Evolutionary conservation across 108 stramenopile species (phyloP).

Genomic region (Cyclotella baltica): DNA sequence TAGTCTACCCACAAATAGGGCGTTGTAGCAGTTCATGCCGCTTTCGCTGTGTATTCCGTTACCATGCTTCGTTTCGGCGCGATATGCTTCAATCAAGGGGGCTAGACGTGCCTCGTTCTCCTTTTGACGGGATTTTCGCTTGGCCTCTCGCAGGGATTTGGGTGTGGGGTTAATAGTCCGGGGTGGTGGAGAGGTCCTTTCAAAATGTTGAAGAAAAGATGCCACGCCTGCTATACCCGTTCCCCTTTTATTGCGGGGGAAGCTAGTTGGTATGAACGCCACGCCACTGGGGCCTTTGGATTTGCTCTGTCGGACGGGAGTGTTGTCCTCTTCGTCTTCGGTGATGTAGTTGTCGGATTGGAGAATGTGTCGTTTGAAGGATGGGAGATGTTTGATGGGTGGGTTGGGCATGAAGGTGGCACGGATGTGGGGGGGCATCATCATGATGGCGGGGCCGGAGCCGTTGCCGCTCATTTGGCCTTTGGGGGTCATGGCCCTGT

Average conservation of each 20-base stretch:
- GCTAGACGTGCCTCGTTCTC: conserved; percentile 50
- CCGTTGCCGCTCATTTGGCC: conserved; percentile 85
- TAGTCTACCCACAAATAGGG: conserved; percentile 93
- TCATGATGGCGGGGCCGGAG: conserved; percentile 86
- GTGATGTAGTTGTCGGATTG: conserved; percentile 44
- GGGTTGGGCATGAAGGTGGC: conserved; percentile 90
- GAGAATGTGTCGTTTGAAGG: conserved; percentile 43
- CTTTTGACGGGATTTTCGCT: conserved; percentile 20
- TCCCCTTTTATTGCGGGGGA: conserved; percentile 35
- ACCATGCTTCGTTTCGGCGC: conserved; percentile 65
- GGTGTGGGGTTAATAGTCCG: conserved; percentile 71
- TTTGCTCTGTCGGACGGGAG: background rate
- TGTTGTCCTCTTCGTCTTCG: conserved; percentile 46
- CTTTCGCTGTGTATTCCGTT: conserved; percentile 64
- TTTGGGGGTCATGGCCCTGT: conserved; percentile 67
- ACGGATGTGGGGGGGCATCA: conserved; percentile 91
- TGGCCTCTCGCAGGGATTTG: conserved; percentile 51
- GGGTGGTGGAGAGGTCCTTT: conserved; percentile 61
- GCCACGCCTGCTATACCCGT: conserved; percentile 61
- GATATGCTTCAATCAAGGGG: conserved; percentile 73
- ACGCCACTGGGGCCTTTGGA: conserved; percentile 22
- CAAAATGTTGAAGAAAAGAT: conserved; percentile 66
- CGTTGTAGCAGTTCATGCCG: conserved; percentile 95
- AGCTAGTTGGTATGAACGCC: conserved; percentile 32
- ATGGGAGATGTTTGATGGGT: conserved; percentile 74